phyloP scores from a whole-genome alignment of 139 green algal genomes.

The Chlamydomonas incerta region DNA sequence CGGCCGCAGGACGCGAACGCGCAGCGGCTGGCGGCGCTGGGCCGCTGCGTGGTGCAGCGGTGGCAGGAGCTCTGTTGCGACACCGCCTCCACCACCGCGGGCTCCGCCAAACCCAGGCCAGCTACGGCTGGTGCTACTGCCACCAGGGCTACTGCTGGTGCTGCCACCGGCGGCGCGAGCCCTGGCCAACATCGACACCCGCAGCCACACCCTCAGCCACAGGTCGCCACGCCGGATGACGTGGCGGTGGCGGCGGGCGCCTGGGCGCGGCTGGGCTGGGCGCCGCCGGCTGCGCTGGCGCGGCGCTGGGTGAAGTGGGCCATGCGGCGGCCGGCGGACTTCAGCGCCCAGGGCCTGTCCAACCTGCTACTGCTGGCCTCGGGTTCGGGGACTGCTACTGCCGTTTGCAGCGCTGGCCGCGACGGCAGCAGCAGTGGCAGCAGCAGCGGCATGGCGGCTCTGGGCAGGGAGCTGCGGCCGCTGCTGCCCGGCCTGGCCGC shows the following conservation, averaged over 20 bases:
- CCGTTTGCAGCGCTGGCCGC: too few species aligned
- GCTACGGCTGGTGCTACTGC: too few species aligned
- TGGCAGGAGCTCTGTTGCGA: conserved; percentile 22
- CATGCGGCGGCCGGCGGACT: not conserved
- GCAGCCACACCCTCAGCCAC: too few species aligned
- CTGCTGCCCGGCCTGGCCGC: not conserved
- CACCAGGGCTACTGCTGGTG: too few species aligned
- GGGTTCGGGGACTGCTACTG: too few species aligned
- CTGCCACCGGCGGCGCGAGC: too few species aligned
- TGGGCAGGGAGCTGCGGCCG: not conserved
- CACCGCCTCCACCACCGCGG: not conserved
- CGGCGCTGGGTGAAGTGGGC: not conserved
- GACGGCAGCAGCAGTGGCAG: too few species aligned
- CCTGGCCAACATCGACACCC: not conserved
- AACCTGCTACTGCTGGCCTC: conserved; percentile 10
- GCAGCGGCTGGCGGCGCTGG: not conserved
- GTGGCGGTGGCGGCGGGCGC: conserved; percentile 2
- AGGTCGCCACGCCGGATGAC: not conserved
- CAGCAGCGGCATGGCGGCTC: too few species aligned
- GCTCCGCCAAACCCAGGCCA: too few species aligned
- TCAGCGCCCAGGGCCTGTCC: conserved; percentile 10
- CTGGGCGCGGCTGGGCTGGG: conserved; percentile 5
- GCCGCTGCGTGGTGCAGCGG: not conserved
- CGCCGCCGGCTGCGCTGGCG: not conserved
- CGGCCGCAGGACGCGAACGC: not conserved